Evolutionary conservation across 176 grass and related monocot species (phyloP), one percentile per base, ranked within the genome.

Genomic region (Eragrostis nindensis): DNA sequence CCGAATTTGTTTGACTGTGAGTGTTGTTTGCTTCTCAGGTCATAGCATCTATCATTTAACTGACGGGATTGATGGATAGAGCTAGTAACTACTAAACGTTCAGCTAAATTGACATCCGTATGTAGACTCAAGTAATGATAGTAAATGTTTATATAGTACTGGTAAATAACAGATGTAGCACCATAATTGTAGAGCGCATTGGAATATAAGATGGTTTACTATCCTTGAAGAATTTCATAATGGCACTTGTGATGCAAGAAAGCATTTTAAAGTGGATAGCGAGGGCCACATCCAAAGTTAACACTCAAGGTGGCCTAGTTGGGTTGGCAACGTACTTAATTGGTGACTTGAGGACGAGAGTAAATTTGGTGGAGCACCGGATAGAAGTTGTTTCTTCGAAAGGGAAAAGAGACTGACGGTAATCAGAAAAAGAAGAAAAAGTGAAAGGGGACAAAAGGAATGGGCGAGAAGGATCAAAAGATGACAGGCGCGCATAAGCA

Each of bases 211-310:
- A 53, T 22, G 46, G 53, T 74, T 75, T 62, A 75, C 13, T 19
- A 64, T 74, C 62, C 25, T 62, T 68, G 5, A 17, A 55, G 79
- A 80, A 84, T 46, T 80, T 75, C 70, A 88, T 88, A 60, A 84
- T 55, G 70, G 16, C 24, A 80, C 62, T 65, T n/a, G 42, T 49
- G 16, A 9, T 43, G 61, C 59, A 78, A 24, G 62, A 32, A 14
- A 18, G 64, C 12, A 56, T 42, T 67, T 66, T 80, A 79, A 88
- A 79, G 81, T 75, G 64, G 11, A 65, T 11, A 60, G 56, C n/a
- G 81, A 65, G 30, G 71, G 55, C 46, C 21, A 65, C 48, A 76
- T 41, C 77, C 19, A 71, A 85, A 70, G 49, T 59, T 9, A 70
- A 27, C 19, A 77, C 16, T 19, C 82, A 66, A 42, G 39, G 1